Evolutionary conservation across 257 asterid genomes (phyloP).

Genomic region (Echites panduratus): DNA sequence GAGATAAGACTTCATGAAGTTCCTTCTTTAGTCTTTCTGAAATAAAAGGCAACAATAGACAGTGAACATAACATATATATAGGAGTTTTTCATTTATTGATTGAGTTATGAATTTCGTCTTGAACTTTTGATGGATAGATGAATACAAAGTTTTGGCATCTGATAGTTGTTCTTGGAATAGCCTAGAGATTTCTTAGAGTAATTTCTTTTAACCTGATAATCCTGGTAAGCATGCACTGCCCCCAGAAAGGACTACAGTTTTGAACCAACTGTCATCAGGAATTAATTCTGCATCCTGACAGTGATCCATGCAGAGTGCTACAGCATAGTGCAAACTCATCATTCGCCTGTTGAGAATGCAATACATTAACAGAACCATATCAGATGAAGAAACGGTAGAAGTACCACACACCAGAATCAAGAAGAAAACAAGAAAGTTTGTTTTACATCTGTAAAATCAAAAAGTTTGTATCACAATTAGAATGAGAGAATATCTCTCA

Average conservation of each 20-base stretch:
- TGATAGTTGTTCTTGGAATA: neutral
- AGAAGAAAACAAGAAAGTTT: neutral
- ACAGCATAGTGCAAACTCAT: constrained; percentile 87
- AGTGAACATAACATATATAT: neutral
- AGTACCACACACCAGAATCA: neutral
- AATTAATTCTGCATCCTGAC: constrained; percentile 73
- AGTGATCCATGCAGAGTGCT: constrained; percentile 90
- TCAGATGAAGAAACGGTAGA: neutral
- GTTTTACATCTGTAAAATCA: neutral
- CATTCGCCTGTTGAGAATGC: constrained; percentile 51
- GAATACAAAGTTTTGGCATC: neutral
- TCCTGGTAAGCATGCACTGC: constrained; percentile 94
- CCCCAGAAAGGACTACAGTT: constrained; percentile 83
- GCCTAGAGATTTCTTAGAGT: neutral
- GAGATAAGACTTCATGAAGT: constrained; percentile 43
- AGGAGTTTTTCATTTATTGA: neutral
- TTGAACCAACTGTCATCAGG: constrained; percentile 72
- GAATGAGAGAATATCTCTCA: neutral
- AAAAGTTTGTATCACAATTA: neutral
- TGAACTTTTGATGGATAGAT: neutral
- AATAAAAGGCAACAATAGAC: neutral
- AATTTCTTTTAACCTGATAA: constrained; percentile 62
- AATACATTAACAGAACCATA: constrained; percentile 7
- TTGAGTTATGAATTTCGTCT: neutral
- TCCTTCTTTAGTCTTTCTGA: constrained; percentile 91